Base-by-base conservation (phyloP, 2,329 filamentous ascomycete genomes). In the Ceratocystis destructans region DNA sequence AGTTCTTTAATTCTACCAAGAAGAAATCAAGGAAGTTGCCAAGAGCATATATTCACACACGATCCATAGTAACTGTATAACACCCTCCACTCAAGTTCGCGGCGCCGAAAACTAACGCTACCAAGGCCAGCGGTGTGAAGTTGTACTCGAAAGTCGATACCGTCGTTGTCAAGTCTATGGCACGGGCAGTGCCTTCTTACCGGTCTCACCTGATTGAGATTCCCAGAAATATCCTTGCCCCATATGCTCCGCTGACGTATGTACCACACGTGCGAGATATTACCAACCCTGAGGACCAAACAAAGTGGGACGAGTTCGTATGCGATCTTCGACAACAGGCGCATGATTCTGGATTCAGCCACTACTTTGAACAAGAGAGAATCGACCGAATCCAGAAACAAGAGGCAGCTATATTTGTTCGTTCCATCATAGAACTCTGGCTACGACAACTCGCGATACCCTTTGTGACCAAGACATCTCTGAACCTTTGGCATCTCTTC, bases 201-300 rank as follows among this genome's bases (percentile, higher is more conserved):
- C 76, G 79, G 37, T 84, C 83, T 69, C 83, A 85, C 70, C 81
- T 84, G 67, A 80, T 84, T 46, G 80, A 83, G 71, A 83, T 85
- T 64, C 77, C 76, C 71, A 83, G 81, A 71, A 85, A 84, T 66
- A 79, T 85, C 45, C 75, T 84, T 37, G 82, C 82, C 0, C 81
- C 82, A 2, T 83, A 84, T 70, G 83, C 82, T 1, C 82, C 82
- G 76, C 76, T 84, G 64, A 83, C 80, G 41, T 85, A 83, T 71
- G 81, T 84, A 15, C 83, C 83, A 15, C 82, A 84, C 72, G 73
- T 85, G 63, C 78, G 81, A 64, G 83, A 85, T 69, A 74, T 85
- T 33, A 79, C 82, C 61, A 79, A 79, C 28, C 78, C 79, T n/a
- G 82, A 84, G 70, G 82, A 68, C 20, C 55, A 68, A 41, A 41